Evolutionary conservation across 305 asterid genomes (phyloP), one percentile per base, ranked within the genome.

Genomic region (Withania somnifera): DNA sequence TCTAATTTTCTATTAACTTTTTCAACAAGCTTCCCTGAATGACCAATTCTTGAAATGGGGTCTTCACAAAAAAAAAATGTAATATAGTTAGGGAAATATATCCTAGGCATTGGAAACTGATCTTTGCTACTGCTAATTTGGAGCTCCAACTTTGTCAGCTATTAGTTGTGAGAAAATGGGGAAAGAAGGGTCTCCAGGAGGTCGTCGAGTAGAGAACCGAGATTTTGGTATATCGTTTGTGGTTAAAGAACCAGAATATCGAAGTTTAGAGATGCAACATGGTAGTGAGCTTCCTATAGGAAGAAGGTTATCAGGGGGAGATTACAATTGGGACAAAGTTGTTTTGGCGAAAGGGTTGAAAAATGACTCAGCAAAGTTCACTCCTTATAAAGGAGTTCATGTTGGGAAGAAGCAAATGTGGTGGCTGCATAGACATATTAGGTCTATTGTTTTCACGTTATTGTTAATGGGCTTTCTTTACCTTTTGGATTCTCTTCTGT

Each of bases 401-500:
- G 82, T 67, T 45, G 89, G 91, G 76, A 94, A 89, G 86, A 88
- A 89, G 83, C 91, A 87, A 17, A 13, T 57, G n/a, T 80, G 93
- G 90, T 87, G 92, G 91, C 88, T 89, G 15, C 90, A 73, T 84
- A 88, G 91, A 88, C 92, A 93, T 84, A 36, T 91, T 36, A 86
- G 84, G 86, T 85, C 92, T 7, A 86, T 90, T 53, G 10, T 89
- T 76, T 83, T 94, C 84, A 87, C 94, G 14, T 83, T 93, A 38
- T 14, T 83, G 88, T 81, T 94, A 84, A 84, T 88, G 84, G 88
- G 89, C 4, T 86, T 90, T 84, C 85, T 94, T 77, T 85, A 84
- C 79, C 63, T 88, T 24, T 79, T 93, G 81, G 99, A 96, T 84
- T 88, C 93, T 1, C 83, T 94, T 52, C 69, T 92, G 90, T 88